phyloP scores from a whole-genome alignment of 805 yeast genomes.

The Suhomyces sp. region DNA sequence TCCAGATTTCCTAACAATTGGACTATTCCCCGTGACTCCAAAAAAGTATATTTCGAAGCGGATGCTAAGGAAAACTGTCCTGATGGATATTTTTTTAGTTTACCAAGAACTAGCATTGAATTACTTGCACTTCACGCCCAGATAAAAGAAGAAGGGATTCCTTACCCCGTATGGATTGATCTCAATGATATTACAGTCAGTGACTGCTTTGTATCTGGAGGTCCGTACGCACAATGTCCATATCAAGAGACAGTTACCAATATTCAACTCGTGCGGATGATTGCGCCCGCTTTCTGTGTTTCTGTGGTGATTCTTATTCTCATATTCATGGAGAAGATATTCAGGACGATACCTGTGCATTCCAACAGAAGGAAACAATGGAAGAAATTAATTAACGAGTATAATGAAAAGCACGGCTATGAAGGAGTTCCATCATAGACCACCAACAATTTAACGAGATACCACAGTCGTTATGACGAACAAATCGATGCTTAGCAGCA shows the following conservation, averaged over 20 bases:
- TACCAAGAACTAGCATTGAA: conserved; percentile 38
- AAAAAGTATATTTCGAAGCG: conserved; percentile 45
- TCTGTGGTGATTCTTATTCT: conserved; percentile 50
- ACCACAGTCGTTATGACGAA: background rate
- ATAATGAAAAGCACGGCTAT: conserved; percentile 59
- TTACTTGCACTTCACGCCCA: conserved; percentile 29
- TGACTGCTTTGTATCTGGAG: conserved; percentile 86
- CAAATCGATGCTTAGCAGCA: background rate
- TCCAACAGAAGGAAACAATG: conserved; percentile 61
- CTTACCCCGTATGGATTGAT: conserved; percentile 69
- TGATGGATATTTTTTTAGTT: conserved; percentile 27
- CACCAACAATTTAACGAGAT: no score
- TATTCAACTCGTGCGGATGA: conserved; percentile 57
- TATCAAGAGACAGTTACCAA: conserved; percentile 57
- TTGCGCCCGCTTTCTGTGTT: conserved; percentile 66
- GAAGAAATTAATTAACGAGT: conserved; percentile 59
- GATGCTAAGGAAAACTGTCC: conserved; percentile 31
- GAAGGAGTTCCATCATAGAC: conserved; percentile 83
- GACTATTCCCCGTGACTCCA: conserved; percentile 25
- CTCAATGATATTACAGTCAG: conserved; percentile 71
- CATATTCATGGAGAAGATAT: conserved; percentile 52
- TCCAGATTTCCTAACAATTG: conserved; percentile 41
- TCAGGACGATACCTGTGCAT: conserved; percentile 66
- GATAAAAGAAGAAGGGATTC: conserved; percentile 23
- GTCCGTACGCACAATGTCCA: conserved; percentile 76